Base-by-base conservation (phyloP, 2,329 filamentous ascomycete genomes). In the Thielaviopsis euricoi region DNA sequence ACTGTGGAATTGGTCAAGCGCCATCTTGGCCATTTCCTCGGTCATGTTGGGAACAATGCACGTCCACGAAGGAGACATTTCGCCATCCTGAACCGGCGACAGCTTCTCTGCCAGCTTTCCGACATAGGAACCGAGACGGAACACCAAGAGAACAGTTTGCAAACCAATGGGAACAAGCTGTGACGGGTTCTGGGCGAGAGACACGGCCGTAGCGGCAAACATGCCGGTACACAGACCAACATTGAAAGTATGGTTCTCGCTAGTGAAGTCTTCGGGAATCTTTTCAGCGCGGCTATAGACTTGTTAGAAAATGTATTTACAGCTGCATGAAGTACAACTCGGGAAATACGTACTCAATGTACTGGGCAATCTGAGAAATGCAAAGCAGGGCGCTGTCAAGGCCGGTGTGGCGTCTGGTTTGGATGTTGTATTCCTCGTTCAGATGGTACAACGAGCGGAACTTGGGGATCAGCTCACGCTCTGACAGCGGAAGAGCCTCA, bases 221-320 rank as follows among this genome's bases (percentile, higher is more conserved):
- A 85, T 73, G 55, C 84, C 84, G 48, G 82, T 85, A 72, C 83
- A 86, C 50, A 87, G 75, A 59, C 82, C 83, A 26, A 85, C 74
- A 23, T 83, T 72, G 65, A 76, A 71, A 15, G 74, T 78, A 70
- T 80, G 68, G 65, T 73, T 65, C 66, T 74, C 67, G 64, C 70
- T 61, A 65, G 78, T 66, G 68, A 71, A 69, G 75, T 81, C 71
- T 67, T 75, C 66, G 69, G 77, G 72, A 72, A 80, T 70, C 74
- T 76, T 77, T 63, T 78, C 76, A 33, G 70, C 70, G 57, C 76
- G 73, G 62, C 76, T 79, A 48, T 61, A 66, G 19, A 53, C 23
- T 15, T 25, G 49, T 55, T 33, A 56, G 57, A 2, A 46, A 26
- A 15, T 10, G 15, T 15, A 17, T 19, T 5, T 13, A 12, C 10